Base-by-base conservation (phyloP, 352 stramenopile genomes). In the Phytophthora vignae region DNA sequence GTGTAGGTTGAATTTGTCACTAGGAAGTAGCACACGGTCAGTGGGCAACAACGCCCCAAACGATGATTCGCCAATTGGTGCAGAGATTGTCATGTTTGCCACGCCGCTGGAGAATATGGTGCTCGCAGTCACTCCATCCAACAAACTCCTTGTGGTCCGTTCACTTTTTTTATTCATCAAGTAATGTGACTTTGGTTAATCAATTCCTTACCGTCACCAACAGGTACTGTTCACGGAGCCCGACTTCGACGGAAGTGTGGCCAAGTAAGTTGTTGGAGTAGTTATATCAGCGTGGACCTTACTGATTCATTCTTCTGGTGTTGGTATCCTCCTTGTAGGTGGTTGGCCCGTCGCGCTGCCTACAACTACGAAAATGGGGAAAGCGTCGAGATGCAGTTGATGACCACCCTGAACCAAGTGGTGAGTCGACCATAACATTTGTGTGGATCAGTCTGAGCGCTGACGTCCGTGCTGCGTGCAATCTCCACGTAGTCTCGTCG, bases 91-190 rank as follows among this genome's bases (percentile, higher is more conserved):
- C 5, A 58, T 82, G 58, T 78, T 90, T 21, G 52, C 77, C 22
- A 92, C 82, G 21, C 42, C 78, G 19, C 27, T 67, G 2, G 82
- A 91, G 55, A 77, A 74, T n/a, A 79, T 91, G 59, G 78, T 84
- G 49, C 60, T 87, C 4, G 67, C 74, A 14, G 61, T 73, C 10
- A 88, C 77, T 10, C 71, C 68, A 0, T 85, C 76, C 8, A 70
- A 46, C 54, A 79, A 79, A 53, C 61, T 87, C 44, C 58, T 84
- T 29, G 68, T 85, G 69, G 76, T 84, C 29, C 25, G 22, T 56
- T 22, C 12, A 33, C 22, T 31, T 36, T 12, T 38, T 27, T 15
- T 15, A 8, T 10, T 11, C 9, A 29, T 54, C 8, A 29, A 29
- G 19, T 54, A 54, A 54, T 54, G 42, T 22, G 15, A 10, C 15